Evolutionary conservation across 768 basidiomycete species (phyloP).

Genomic region (Lactifluus hygrophoroides): DNA sequence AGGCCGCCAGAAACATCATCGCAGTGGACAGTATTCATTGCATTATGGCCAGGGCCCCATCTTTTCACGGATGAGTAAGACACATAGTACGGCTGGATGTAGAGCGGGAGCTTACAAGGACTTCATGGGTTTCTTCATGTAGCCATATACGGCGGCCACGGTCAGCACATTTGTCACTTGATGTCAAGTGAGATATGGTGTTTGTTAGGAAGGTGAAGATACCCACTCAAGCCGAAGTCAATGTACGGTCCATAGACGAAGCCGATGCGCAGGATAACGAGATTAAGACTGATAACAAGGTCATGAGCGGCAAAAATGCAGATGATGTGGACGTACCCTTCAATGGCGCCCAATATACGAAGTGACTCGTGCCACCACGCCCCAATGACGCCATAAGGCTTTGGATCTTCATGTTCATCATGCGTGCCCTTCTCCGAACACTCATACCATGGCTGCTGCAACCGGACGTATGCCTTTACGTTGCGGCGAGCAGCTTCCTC

Average conservation of each 20-base stretch:
- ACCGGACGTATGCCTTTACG: constrained; percentile 69
- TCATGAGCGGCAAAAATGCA: not conserved
- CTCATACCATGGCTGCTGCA: constrained; percentile 75
- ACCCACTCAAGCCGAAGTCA: constrained; percentile 41
- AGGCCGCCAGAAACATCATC: constrained; percentile 72
- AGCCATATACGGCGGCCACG: constrained; percentile 72
- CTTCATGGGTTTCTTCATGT: constrained; percentile 79
- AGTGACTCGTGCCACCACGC: constrained; percentile 88
- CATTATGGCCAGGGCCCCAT: constrained; percentile 73
- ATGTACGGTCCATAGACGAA: constrained; percentile 78
- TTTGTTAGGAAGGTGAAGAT: not conserved
- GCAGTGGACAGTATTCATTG: constrained; percentile 67
- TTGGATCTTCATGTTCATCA: constrained; percentile 66
- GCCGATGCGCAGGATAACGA: constrained; percentile 68
- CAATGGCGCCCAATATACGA: constrained; percentile 63
- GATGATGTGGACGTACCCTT: constrained; percentile 40
- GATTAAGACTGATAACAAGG: constrained; percentile 50
- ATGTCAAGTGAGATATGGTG: not conserved
- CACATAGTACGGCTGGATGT: not conserved
- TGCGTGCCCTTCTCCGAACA: constrained; percentile 55
- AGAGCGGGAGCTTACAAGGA: constrained; percentile 50
- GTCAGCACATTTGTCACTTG: constrained; percentile 64
- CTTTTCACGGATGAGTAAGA: constrained; percentile 29
- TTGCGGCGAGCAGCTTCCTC: constrained; percentile 72
- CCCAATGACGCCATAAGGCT: constrained; percentile 61